Evolutionary conservation across 495 filamentous ascomycete species (phyloP).

Genomic region (Sabuloglossum arenarium): DNA sequence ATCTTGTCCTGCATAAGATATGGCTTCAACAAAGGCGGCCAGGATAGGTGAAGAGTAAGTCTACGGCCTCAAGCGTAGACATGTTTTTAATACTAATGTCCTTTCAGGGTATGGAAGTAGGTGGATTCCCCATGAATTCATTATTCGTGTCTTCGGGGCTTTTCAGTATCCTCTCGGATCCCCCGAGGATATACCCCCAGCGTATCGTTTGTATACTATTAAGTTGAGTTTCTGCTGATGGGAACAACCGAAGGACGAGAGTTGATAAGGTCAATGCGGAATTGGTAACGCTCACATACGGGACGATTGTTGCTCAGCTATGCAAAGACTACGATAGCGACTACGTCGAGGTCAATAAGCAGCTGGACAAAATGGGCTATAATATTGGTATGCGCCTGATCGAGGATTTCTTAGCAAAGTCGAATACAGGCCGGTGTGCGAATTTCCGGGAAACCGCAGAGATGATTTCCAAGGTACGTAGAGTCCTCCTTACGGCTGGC

Average conservation of each 20-base stretch:
- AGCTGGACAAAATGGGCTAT: slow-evolving; percentile 97
- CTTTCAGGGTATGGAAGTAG: slow-evolving; percentile 86
- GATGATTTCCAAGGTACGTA: slow-evolving; percentile 71
- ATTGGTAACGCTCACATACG: slow-evolving; percentile 91
- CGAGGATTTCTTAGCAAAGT: slow-evolving; percentile 94
- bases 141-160: not conserved
- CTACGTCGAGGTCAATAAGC: slow-evolving; percentile 87
- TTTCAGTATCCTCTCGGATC: not conserved
- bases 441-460: slow-evolving; percentile 93
- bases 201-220: not conserved
- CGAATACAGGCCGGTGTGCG: slow-evolving; percentile 66
- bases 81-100: not conserved
- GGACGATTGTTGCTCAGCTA: slow-evolving; percentile 88
- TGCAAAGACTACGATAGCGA: slow-evolving; percentile 89
- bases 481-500: not conserved
- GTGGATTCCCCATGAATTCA: slow-evolving; percentile 15
- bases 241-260: not conserved
- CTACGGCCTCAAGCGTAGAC: not conserved
- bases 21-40: slow-evolving; percentile 78
- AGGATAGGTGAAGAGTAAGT: slow-evolving; percentile 95
- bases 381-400: slow-evolving; percentile 93
- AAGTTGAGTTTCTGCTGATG: not conserved
- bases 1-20: slow-evolving; percentile 9
- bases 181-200: not conserved
- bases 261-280: slow-evolving; percentile 72